Evolutionary conservation across 192 early-diverging fungal genomes (phyloP), one percentile per base, ranked within the genome.

Genomic region (Martensiomyces pterosporus): DNA sequence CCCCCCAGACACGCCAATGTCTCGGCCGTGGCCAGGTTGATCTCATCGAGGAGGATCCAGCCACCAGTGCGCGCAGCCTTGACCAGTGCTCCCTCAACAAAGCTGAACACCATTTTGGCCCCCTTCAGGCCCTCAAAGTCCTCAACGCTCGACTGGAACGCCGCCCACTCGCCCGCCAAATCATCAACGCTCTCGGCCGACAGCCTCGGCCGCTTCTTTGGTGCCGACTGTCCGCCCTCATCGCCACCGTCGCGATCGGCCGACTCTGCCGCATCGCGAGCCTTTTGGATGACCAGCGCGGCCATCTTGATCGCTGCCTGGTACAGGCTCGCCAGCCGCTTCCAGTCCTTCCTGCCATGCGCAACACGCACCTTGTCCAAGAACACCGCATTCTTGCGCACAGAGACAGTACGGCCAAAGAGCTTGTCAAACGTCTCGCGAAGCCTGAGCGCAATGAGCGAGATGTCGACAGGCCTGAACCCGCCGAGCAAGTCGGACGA

Each of bases 1-100:
- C 92, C 87, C 40, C 87, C 87, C 24, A 99, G 77, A 54, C 85
- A 88, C 43, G 96, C 94, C 32, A 99, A 67, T 3, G 97, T 99
- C 67, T 99, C 97, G 16, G 97, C 79, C 1, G 90, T 82, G 4
- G 97, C 97, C 60, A 99, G 76, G 60, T 99, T 99, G 64, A 97
- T 85, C 78, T 99, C 97, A 60, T 99, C 97, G 5, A 99, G 76
- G 38, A 99, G 70, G 21, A 99, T 88, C 97, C 97, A 99, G 52
- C 94, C 87, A 23, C 97, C 97, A 3, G 86, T 65, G 25, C 78
- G 80, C 2, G 97, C 85, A 0, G 97, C 94, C 63, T 85, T 82
- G 3, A 93, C 91, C 3, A 99, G 74, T 10, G 89, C 78, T 33
- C 97, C 97, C 70, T 99, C 94, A 42, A 96, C 77, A 73, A 98